Evolutionary conservation across 1,284 basidiomycete genomes (phyloP).

Genomic region (Phellinidium pouzarii): DNA sequence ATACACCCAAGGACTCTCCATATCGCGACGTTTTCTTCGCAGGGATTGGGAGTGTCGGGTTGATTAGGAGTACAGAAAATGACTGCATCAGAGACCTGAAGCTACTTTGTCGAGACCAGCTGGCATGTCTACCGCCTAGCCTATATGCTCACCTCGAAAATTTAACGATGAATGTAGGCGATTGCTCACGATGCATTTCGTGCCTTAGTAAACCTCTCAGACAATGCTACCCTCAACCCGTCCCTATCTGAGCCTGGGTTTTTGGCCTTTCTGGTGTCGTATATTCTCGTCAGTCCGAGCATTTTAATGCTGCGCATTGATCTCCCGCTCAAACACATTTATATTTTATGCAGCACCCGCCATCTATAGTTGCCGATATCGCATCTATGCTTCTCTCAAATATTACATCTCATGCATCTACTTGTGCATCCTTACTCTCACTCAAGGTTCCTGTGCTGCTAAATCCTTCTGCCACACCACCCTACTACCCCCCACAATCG

Average conservation of each 20-base stretch:
- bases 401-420: constrained; percentile 72
- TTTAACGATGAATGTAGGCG: constrained; percentile 43
- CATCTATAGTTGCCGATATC: constrained; percentile 87
- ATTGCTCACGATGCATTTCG: constrained; percentile 94
- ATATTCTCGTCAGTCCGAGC: constrained; percentile 72
- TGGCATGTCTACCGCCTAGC: constrained; percentile 40
- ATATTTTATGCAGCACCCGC: constrained; percentile 58
- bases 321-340: not conserved
- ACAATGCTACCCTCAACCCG: constrained; percentile 66
- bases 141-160: constrained; percentile 12
- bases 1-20: constrained; percentile 68
- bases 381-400: constrained; percentile 97
- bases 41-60: constrained; percentile 46
- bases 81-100: constrained; percentile 75
- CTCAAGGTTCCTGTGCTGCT: constrained; percentile 63
- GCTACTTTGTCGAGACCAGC: constrained; percentile 79
- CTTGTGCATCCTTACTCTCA: constrained; percentile 61
- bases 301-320: not conserved
- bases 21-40: constrained; percentile 71
- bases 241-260: constrained; percentile 74
- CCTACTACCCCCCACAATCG: constrained; percentile 67
- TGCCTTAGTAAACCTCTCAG: constrained; percentile 91
- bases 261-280: constrained; percentile 80
- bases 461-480: constrained; percentile 34
- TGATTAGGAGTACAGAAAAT: constrained; percentile 57